These are phyloP conservation scores for Anacardium occidentale DNA, from an alignment of 345 rosid genomes.

Conservation along the genomic window DNA sequence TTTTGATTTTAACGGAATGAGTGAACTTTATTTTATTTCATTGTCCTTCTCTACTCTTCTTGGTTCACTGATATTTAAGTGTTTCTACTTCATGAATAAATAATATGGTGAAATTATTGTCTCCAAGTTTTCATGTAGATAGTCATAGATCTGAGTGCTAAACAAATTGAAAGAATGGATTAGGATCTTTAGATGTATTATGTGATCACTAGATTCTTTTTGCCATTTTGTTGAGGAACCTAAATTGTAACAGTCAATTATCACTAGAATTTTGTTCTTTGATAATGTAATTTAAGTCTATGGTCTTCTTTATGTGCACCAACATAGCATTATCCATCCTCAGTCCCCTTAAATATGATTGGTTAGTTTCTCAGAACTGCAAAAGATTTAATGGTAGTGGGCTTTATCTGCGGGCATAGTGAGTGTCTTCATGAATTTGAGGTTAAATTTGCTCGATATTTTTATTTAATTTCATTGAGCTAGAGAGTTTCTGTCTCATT, in stretches of 20 bases:
- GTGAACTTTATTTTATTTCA: background rate
- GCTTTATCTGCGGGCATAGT: background rate
- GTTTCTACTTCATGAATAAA: background rate
- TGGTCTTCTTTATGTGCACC: background rate
- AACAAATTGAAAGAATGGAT: constrained; percentile 2
- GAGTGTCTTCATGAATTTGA: background rate
- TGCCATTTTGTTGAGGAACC: background rate
- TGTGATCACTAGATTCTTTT: background rate
- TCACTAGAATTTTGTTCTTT: background rate
- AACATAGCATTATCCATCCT: background rate
- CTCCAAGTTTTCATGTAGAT: background rate
- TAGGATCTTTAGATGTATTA: background rate
- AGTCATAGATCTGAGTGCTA: background rate
- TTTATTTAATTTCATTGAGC: background rate
- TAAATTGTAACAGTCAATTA: background rate
- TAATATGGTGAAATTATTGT: constrained; percentile 1
- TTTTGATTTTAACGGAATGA: constrained; percentile 1
- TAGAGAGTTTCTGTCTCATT: background rate
- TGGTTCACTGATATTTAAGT: background rate
- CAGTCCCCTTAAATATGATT: constrained; percentile 1
- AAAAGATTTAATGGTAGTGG: background rate
- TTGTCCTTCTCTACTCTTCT: background rate
- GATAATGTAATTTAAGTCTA: background rate
- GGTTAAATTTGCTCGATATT: background rate
- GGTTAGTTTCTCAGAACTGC: background rate